phyloP scores from a whole-genome alignment of 495 filamentous ascomycete species.

The Physcia stellaris region DNA sequence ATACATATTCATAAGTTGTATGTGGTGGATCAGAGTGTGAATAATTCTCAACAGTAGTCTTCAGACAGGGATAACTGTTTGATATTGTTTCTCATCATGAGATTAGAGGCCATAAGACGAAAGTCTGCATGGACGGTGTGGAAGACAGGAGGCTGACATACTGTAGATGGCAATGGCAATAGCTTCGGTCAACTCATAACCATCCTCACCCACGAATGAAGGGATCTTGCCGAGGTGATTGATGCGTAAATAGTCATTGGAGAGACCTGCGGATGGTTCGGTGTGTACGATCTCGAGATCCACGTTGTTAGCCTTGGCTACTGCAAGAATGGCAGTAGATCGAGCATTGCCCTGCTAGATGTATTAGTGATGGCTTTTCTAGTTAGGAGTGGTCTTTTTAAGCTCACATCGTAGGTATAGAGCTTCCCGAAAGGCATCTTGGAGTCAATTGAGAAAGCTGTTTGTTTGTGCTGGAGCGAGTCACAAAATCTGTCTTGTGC shows the following conservation, averaged over 20 bases:
- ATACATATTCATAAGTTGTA: conserved; percentile 1
- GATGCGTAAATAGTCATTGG: conserved; percentile 64
- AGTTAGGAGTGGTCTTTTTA: conserved; percentile 1
- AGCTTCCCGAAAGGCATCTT: conserved; percentile 92
- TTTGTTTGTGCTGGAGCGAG: neutral
- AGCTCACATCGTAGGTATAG: conserved; percentile 70
- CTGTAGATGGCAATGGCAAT: conserved; percentile 96
- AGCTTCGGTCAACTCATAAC: conserved; percentile 74
- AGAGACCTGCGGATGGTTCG: conserved; percentile 41
- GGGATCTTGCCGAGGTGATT: conserved; percentile 85
- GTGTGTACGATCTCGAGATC: conserved; percentile 73
- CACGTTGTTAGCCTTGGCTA: conserved; percentile 91
- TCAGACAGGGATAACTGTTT: conserved; percentile 99
- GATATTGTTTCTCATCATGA: conserved; percentile 68
- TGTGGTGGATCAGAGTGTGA: conserved; percentile 43
- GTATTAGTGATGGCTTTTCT: conserved; percentile 10
- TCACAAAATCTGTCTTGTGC: neutral
- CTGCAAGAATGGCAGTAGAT: conserved; percentile 72
- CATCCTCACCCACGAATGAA: conserved; percentile 84
- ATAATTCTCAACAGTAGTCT: conserved; percentile 65
- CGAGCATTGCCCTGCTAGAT: conserved; percentile 65
- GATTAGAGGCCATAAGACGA: conserved; percentile 15
- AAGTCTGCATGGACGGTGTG: conserved; percentile 1
- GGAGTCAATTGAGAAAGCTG: conserved; percentile 16
- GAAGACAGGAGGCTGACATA: conserved; percentile 42